Evolutionary conservation across 2,329 filamentous ascomycete species (phyloP).

Genomic region (Paracoccidioides brasiliensis): DNA sequence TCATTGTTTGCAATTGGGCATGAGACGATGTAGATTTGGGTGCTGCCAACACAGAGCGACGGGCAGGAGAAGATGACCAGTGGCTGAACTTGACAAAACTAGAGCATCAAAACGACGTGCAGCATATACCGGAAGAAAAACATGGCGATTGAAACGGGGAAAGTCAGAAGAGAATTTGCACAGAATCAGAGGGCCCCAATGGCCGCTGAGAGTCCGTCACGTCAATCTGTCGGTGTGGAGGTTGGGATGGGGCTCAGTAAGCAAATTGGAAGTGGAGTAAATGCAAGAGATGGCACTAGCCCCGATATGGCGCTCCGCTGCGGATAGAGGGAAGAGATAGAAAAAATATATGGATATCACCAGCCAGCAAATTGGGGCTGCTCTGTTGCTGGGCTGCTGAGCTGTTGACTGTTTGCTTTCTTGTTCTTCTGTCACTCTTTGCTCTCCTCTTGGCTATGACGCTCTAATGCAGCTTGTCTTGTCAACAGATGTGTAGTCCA

Average conservation of each 20-base stretch:
- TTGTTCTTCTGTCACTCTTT: not conserved
- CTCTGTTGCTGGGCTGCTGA: not conserved
- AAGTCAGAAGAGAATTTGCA: not conserved
- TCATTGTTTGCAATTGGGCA: constrained; percentile 24
- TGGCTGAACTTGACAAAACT: not conserved
- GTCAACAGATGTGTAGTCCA: not conserved
- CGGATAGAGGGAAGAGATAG: not conserved
- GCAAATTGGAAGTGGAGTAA: not conserved
- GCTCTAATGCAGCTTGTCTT: not conserved
- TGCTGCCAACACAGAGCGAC: not conserved
- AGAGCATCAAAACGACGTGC: not conserved
- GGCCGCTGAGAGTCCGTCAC: not conserved
- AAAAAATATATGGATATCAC: not conserved
- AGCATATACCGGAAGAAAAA: not conserved
- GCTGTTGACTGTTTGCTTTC: not conserved
- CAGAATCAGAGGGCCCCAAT: not conserved
- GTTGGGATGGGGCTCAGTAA: not conserved
- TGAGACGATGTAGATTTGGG: constrained; percentile 12
- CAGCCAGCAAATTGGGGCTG: not conserved
- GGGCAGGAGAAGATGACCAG: not conserved
- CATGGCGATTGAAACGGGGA: not conserved
- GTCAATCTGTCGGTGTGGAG: not conserved
- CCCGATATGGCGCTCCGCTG: not conserved
- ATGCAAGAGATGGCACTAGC: not conserved
- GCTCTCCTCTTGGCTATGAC: not conserved